Conservation (phyloP, 2,329 filamentous ascomycete genomes). For the Paraconiothyrium sp. region DNA sequence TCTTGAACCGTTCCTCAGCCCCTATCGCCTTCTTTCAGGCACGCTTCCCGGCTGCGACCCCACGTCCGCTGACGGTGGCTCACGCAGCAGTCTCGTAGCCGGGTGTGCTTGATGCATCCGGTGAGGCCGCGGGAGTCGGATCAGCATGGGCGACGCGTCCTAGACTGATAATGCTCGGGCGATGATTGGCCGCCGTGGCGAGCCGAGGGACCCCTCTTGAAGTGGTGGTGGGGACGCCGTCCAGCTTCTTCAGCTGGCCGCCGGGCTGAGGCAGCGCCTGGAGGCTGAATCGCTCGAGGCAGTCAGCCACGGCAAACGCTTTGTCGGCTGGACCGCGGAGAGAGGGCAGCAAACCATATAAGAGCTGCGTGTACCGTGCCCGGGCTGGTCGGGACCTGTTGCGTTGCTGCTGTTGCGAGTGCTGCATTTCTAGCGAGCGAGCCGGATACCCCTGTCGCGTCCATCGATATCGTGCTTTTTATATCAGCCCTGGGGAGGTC, state of each 20-base stretch:
- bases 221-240: conserved; percentile 8
- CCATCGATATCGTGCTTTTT: conserved; percentile 1
- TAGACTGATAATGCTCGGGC: background rate
- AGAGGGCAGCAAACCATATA: background rate
- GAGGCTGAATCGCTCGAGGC: conserved; percentile 5
- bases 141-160: too few species aligned
- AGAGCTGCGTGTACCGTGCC: conserved; percentile 1
- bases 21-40: conserved; percentile 13
- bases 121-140: background rate
- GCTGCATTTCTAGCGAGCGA: conserved; percentile 1
- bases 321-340: background rate
- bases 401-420: conserved; percentile 1
- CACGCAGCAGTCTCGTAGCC: background rate
- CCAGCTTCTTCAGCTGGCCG: background rate
- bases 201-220: conserved; percentile 8
- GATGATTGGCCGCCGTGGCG: conserved; percentile 10
- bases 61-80: background rate
- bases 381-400: background rate
- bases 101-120: background rate
- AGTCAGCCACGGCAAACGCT: conserved; percentile 3
- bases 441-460: conserved; percentile 8
- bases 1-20: background rate
- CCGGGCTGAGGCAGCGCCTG: conserved; percentile 4
- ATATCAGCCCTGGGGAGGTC: conserved; percentile 5
- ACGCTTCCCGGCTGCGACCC: background rate